Base-by-base conservation (phyloP, 2,329 filamentous ascomycete species). In the Aspergillus costaricaensis region DNA sequence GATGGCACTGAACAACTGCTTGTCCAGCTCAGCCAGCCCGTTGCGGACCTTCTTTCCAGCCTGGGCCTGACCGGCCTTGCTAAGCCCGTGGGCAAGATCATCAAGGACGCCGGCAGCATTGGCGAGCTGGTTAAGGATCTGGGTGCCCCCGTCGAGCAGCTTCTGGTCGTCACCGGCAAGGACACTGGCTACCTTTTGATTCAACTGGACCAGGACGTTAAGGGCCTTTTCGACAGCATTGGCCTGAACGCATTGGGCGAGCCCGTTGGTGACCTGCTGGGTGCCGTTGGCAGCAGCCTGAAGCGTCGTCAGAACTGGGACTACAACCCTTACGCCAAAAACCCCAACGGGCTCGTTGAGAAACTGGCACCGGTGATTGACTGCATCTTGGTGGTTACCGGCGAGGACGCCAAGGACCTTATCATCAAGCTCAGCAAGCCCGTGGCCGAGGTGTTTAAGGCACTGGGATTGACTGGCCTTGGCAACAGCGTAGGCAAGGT, bases 21-120 rank as follows among this genome's bases (percentile, higher is more conserved):
- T 39, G 65, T 74, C 55, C 55, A 74, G 68, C 67, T 74, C 25
- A 66, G 62, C 61, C 68, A 72, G 55, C 64, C 67, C 39, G 67
- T 73, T 27, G 61, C 68, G 15, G 58, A 61, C 41, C 68, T 74
- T 47, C 59, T 74, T 60, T 55, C 61, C 53, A 69, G 69, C 51
- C 70, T 74, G 27, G 71, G 70, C 58, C 67, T 73, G 32, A 60
- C 66, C 52, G 57, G 59, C 57, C 61, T 74, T 36, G 67, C 65
- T 55, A 59, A 61, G 51, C 69, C 72, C 56, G 63, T 69, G 27
- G 73, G 72, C 43, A 52, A 61, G 47, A 64, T 75, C 23, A 61
- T 74, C 53, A 62, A 64, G 23, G 62, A 66, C 49, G 70, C 72
- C n/a, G 58, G 60, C 54, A 61, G 49, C 50, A 51, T 71, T 17